phyloP scores from a whole-genome alignment of 306 rosid genomes.

The Citrullus colocynthis region DNA sequence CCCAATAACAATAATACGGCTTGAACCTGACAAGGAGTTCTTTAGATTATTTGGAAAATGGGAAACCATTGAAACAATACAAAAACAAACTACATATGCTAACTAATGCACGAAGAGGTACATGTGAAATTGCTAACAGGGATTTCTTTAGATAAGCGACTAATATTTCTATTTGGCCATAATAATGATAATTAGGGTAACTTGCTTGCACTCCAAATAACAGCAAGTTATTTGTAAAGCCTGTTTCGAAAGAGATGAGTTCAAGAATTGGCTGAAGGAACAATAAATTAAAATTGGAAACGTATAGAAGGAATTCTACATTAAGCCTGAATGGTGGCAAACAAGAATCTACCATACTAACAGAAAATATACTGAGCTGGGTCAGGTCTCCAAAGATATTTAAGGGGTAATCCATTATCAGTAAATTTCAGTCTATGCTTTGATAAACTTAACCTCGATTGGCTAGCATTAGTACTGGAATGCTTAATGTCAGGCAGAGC shows the following conservation, averaged over 20 bases:
- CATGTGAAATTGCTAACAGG: not conserved
- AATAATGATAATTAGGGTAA: not conserved
- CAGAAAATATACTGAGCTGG: not conserved
- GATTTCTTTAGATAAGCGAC: not conserved
- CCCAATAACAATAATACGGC: conserved; percentile 59
- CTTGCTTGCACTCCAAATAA: not conserved
- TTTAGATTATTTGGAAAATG: not conserved
- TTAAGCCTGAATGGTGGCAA: not conserved
- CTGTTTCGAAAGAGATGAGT: not conserved
- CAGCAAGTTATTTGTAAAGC: not conserved
- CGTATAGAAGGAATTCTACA: not conserved
- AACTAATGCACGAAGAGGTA: not conserved
- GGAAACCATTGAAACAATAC: not conserved
- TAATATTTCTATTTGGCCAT: not conserved
- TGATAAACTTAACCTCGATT: not conserved
- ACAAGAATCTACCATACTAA: not conserved
- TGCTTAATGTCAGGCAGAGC: not conserved
- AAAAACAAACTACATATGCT: not conserved
- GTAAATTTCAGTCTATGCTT: not conserved
- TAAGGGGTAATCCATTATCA: not conserved
- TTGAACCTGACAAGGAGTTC: conserved; percentile 41
- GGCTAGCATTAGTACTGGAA: not conserved
- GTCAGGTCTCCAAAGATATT: not conserved
- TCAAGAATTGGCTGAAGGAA: not conserved
- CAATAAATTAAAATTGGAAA: not conserved